phyloP scores from a whole-genome alignment of 2,329 filamentous ascomycete genomes.

The Trichoderma sp. region DNA sequence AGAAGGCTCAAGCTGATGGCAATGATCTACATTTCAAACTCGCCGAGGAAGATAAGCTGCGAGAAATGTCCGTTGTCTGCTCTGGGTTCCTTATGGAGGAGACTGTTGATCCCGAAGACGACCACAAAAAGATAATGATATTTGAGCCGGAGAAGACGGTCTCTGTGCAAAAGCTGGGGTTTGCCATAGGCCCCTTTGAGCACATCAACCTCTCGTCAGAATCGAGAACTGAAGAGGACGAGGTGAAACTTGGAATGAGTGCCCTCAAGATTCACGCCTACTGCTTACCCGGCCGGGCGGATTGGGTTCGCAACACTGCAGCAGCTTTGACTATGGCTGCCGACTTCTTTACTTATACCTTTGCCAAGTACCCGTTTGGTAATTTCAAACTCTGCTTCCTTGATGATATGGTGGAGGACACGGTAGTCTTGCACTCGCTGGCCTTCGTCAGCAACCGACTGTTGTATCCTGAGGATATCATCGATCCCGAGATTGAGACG shows the following conservation, averaged over 20 bases:
- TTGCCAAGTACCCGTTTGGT: conserved; percentile 86
- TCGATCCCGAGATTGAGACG: conserved; percentile 80
- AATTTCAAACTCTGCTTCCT: conserved; percentile 94
- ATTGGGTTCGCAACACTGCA: conserved; percentile 85
- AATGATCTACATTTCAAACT: conserved; percentile 49
- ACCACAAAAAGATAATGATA: conserved; percentile 82
- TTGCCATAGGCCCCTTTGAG: conserved; percentile 93
- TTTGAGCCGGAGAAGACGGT: conserved; percentile 77
- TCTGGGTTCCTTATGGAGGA: conserved; percentile 89
- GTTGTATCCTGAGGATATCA: conserved; percentile 79
- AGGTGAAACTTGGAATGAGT: conserved; percentile 85
- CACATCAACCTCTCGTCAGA: conserved; percentile 83
- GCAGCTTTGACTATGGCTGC: conserved; percentile 81
- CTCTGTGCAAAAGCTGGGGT: conserved; percentile 86
- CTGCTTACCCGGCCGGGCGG: conserved; percentile 78
- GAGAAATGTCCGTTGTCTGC: conserved; percentile 89
- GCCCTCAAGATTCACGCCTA: conserved; percentile 89
- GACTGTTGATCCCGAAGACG: conserved; percentile 71
- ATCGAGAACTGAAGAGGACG: conserved; percentile 86
- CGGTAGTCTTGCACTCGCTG: conserved; percentile 76
- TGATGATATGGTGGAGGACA: conserved; percentile 79
- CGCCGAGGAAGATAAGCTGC: conserved; percentile 76
- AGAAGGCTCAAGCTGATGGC: conserved; percentile 44
- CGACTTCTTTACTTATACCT: conserved; percentile 88
- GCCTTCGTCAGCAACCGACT: conserved; percentile 85